Evolutionary conservation across 768 basidiomycete genomes (phyloP).

Genomic region (Saitozyma sp.): DNA sequence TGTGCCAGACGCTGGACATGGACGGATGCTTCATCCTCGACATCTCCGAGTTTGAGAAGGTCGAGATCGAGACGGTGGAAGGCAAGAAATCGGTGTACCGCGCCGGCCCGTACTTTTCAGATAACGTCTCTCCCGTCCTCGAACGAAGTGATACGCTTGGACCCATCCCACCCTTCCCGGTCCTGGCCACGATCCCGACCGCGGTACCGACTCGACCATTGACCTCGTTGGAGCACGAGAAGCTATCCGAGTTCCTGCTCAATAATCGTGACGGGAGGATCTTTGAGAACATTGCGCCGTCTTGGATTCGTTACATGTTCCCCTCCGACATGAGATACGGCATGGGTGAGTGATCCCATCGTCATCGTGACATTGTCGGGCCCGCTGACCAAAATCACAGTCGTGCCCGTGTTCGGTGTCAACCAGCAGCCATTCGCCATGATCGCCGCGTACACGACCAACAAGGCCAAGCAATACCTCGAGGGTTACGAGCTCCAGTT

Average conservation of each 20-base stretch:
- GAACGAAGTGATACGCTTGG: constrained; percentile 46
- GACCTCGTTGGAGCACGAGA: constrained; percentile 69
- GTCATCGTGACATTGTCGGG: neutral
- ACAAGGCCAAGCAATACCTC: constrained; percentile 72
- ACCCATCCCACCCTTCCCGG: constrained; percentile 45
- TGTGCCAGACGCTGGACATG: constrained; percentile 84
- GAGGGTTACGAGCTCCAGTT: constrained; percentile 70
- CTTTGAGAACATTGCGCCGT: constrained; percentile 80
- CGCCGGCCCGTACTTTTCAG: constrained; percentile 48
- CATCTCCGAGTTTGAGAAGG: constrained; percentile 82
- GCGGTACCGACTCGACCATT: constrained; percentile 56
- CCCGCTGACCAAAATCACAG: constrained; percentile 54
- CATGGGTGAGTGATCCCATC: constrained; percentile 63
- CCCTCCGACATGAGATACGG: constrained; percentile 82
- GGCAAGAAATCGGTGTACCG: constrained; percentile 44
- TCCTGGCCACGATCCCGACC: constrained; percentile 40
- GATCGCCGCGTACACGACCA: constrained; percentile 81
- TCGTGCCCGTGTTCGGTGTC: constrained; percentile 88
- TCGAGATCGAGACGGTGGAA: constrained; percentile 63
- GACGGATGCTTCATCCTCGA: constrained; percentile 92
- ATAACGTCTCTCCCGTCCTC: constrained; percentile 27
- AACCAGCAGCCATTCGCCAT: constrained; percentile 89
- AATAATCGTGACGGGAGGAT: constrained; percentile 82
- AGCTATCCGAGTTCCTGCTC: constrained; percentile 73
- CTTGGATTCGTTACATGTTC: constrained; percentile 77